These are phyloP conservation scores for Ganoderma sinense DNA, from an alignment of 1,284 basidiomycete species.

Conservation along the genomic window DNA sequence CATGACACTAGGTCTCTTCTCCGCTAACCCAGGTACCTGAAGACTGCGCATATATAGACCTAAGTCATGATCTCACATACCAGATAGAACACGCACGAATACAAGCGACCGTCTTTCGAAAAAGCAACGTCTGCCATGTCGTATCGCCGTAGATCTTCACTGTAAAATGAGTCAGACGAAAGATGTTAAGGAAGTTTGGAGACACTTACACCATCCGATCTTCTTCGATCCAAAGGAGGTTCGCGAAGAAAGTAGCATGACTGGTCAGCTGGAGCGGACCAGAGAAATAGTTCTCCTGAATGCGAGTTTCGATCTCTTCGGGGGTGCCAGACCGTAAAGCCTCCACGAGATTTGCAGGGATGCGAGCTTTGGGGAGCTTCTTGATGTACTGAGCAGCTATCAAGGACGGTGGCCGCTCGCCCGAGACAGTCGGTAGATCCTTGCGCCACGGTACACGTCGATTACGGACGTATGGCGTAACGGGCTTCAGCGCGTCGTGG, in stretches of 20 bases:
- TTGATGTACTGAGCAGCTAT: conserved; percentile 40
- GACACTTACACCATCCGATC: conserved; percentile 59
- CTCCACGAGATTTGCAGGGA: conserved; percentile 30
- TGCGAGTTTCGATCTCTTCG: background rate
- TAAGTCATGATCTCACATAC: background rate
- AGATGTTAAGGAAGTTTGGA: background rate
- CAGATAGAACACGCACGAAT: conserved; percentile 48
- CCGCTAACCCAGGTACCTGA: conserved; percentile 66
- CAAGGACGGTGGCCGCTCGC: conserved; percentile 47
- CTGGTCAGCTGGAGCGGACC: background rate
- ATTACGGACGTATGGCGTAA: conserved; percentile 59
- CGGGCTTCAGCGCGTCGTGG: conserved; percentile 57
- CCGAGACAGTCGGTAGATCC: conserved; percentile 54
- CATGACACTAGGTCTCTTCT: conserved; percentile 63
- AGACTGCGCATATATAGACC: conserved; percentile 45
- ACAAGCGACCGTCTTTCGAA: conserved; percentile 42
- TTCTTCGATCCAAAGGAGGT: conserved; percentile 66
- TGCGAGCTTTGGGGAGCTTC: conserved; percentile 28
- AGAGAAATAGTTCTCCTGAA: conserved; percentile 19
- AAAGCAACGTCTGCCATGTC: conserved; percentile 55
- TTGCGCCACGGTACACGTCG: conserved; percentile 46
- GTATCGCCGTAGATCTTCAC: conserved; percentile 63
- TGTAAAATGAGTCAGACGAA: conserved; percentile 29
- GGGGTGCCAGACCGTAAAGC: conserved; percentile 10
- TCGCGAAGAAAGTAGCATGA: conserved; percentile 19